A percentile compares a stretch with the other conserved stretches of the same genome.
Evolutionary conservation across 139 green algal species (phyloP).

Genomic region (Coelastrella sp.): DNA sequence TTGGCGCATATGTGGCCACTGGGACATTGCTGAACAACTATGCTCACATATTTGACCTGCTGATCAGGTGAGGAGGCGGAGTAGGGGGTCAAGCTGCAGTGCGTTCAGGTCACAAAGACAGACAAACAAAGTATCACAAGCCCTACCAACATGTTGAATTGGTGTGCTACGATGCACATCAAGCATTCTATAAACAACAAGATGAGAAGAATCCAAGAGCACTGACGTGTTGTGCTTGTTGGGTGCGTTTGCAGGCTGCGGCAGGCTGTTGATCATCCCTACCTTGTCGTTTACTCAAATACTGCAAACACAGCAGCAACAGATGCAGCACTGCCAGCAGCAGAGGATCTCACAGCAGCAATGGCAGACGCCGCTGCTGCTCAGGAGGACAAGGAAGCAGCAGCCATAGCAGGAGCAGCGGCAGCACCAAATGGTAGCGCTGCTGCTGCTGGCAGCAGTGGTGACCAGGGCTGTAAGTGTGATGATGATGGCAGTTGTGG

Average conservation of each 20-base stretch:
- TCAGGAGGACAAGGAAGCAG: not conserved
- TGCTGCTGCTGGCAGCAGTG: not conserved
- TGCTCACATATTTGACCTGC: conserved; percentile 95
- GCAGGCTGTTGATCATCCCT: conserved; percentile 87
- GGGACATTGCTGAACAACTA: conserved; percentile 86
- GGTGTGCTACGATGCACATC: too few relatives aligned
- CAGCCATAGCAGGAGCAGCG: not conserved
- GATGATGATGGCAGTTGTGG: conserved; percentile 62
- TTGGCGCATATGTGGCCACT: conserved; percentile 74
- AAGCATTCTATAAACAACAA: too few relatives aligned
- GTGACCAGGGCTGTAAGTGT: not conserved
- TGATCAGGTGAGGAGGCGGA: conserved; percentile 73
- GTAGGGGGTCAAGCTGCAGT: too few relatives aligned
- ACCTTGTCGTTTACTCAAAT: conserved; percentile 86
- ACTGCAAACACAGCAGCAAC: conserved; percentile 46
- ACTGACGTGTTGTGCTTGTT: not conserved
- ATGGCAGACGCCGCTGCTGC: not conserved
- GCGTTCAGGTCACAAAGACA: too few relatives aligned
- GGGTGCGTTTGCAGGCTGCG: conserved; percentile 13
- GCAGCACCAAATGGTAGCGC: too few relatives aligned
- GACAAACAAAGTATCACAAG: too few relatives aligned
- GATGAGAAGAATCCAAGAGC: not conserved
- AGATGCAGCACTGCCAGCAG: conserved; percentile 32
- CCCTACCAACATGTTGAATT: too few relatives aligned
- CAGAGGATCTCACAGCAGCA: too few relatives aligned